These are phyloP conservation scores for Pholiota adiposa DNA, from an alignment of 1,284 basidiomycete genomes.

Conservation along the genomic window DNA sequence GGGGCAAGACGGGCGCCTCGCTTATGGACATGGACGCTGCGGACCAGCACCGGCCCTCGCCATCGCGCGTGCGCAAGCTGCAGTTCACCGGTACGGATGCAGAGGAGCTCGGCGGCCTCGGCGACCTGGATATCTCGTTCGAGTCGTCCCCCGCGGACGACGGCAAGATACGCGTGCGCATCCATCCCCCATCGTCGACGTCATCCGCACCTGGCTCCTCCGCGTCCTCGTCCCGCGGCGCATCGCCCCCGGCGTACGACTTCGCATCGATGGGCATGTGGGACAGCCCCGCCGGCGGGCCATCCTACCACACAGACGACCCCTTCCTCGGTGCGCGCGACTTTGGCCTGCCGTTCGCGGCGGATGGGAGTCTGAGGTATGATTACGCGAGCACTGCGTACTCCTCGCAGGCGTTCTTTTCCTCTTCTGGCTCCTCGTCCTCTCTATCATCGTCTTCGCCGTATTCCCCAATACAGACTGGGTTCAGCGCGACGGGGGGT, in stretches of 20 bases:
- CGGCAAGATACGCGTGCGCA: constrained; percentile 74
- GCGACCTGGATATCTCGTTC: constrained; percentile 72
- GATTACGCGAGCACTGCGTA: not conserved
- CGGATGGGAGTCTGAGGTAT: constrained; percentile 1
- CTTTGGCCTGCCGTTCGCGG: constrained; percentile 1
- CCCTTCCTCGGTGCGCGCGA: constrained; percentile 1
- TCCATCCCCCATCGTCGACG: constrained; percentile 51
- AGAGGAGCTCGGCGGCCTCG: constrained; percentile 52
- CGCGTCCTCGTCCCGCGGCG: not conserved
- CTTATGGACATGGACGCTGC: constrained; percentile 47
- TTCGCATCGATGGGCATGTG: not conserved
- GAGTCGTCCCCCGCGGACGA: constrained; percentile 64
- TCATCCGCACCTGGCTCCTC: constrained; percentile 37
- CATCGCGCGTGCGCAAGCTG: constrained; percentile 47
- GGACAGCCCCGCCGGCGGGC: not conserved
- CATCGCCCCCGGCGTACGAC: not conserved
- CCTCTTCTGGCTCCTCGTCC: constrained; percentile 16
- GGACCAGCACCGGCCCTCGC: constrained; percentile 40
- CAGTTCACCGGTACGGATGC: constrained; percentile 57
- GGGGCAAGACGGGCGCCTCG: constrained; percentile 47
- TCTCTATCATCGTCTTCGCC: constrained; percentile 29
- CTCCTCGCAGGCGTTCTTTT: too few relatives aligned
- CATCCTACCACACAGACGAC: constrained; percentile 1
- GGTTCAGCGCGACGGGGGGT: not conserved
- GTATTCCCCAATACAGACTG: not conserved